Evolutionary conservation across 345 rosid species (phyloP), one percentile per base, ranked within the genome.

Genomic region (Eutrema yunnanense): DNA sequence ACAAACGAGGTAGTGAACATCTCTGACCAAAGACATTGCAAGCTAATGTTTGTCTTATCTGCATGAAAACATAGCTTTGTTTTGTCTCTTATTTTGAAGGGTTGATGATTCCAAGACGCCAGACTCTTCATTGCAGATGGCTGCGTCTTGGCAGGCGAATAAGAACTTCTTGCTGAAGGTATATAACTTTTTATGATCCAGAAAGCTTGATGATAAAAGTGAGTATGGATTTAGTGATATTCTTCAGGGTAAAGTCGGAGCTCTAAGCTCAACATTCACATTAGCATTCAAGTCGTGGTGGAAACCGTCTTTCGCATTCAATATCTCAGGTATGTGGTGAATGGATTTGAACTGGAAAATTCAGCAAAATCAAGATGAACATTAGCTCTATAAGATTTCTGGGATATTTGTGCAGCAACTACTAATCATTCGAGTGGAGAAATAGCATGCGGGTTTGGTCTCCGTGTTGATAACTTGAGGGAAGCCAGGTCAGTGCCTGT

Each of bases 131-230:
- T 82, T 93, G 76, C 96, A 88, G 72, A 84, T 89, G 54, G 98
- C 90, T 68, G 98, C 97, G 3, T 93, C 97, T 68, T 93, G 96
- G 98, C 98, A 93, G 74, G 96, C 89, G 76, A 93, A 93, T 81
- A 90, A 90, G 77, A 93, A 93, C 86, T 82, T 93, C 79, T 61
- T 90, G 82, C 50, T 93, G 70, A 93, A 93, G 94, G 98, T 87
- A 41, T 30, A 9, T 30, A 3, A 46, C 37, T 58, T 41, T 56
- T n/a, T 8, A 29, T 13, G 1, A 66, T 56, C 61, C 12, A 33
- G 38, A 72, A 71, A 64, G 34, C 65, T 36, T 54, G 57, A 40
- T 79, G 4, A 33, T 38, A 22, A 4, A 9, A 60, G 2, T 9
- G 30, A 11, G 7, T n/a, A 8, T 38, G 16, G 14, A 26, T 19